Evolutionary conservation across 345 rosid species (phyloP).

Genomic region (Atalantia buxifolia): DNA sequence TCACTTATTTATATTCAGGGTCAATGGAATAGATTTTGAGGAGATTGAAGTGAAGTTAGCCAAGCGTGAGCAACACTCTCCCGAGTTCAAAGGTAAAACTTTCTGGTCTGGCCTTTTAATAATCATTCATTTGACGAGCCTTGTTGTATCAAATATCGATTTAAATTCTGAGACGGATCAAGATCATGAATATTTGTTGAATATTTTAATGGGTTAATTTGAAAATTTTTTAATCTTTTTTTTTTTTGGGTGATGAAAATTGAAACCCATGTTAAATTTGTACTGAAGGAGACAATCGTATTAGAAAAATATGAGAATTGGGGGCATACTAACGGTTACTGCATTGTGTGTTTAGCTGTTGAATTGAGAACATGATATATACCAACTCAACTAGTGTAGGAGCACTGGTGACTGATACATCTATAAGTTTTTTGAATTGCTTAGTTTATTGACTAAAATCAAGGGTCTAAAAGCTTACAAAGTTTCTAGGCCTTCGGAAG

Average conservation of each 20-base stretch:
- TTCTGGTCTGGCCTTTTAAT: neutral
- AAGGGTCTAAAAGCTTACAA: neutral
- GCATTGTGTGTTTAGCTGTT: neutral
- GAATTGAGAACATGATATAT: neutral
- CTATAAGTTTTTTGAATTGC: too few relatives aligned
- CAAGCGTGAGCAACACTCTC: constrained; percentile 53
- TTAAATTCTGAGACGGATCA: neutral
- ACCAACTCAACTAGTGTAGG: neutral
- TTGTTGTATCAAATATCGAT: neutral
- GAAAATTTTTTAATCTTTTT: neutral
- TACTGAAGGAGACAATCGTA: neutral
- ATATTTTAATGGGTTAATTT: neutral
- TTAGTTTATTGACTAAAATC: too few relatives aligned
- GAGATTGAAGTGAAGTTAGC: constrained; percentile 49
- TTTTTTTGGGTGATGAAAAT: neutral
- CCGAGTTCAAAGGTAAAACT: constrained; percentile 60
- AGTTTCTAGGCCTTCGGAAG: neutral
- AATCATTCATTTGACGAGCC: neutral
- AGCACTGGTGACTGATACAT: neutral
- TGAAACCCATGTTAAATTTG: neutral
- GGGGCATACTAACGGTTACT: neutral
- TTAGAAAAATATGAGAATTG: neutral
- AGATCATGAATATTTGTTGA: too few relatives aligned
- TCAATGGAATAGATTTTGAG: constrained; percentile 71
- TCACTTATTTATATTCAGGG: constrained; percentile 25